A percentile compares a stretch with the other conserved stretches of the same genome.
Conservation (phyloP, 768 basidiomycete species). For the Mycena crocata region DNA sequence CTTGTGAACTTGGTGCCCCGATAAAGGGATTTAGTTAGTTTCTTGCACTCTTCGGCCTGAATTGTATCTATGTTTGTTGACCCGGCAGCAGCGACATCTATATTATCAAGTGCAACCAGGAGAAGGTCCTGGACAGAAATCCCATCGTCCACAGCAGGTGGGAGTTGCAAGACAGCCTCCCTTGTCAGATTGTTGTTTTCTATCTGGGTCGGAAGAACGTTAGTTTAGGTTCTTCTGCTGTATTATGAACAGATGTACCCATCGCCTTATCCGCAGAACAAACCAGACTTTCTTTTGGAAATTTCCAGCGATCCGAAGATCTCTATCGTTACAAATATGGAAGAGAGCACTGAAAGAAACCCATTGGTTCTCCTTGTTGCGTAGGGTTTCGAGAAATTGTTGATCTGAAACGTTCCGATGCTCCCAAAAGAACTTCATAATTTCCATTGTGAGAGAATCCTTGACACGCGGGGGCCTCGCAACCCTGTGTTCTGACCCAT, state of each 20-base stretch:
- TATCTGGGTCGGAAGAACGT: neutral
- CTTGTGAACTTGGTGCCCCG: neutral
- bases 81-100: neutral
- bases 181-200: neutral
- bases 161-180: neutral
- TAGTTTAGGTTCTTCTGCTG: neutral
- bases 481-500: slow-evolving; percentile 18
- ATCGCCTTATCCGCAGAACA: slow-evolving; percentile 6
- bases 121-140: neutral
- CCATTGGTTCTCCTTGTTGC: neutral
- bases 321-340: slow-evolving; percentile 16
- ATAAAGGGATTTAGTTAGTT: neutral
- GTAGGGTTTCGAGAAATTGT: neutral
- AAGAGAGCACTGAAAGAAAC: neutral
- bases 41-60: neutral
- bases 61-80: neutral
- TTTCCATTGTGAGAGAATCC: neutral
- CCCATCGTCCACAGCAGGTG: neutral
- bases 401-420: neutral
- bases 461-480: neutral
- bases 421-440: neutral
- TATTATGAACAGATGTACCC: neutral
- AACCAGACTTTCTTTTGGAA: slow-evolving; percentile 14
- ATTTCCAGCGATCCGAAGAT: slow-evolving; percentile 7
- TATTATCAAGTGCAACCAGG: neutral